Conservation (phyloP, 805 yeast genomes). For the Ogataea parapolymorpha region DNA sequence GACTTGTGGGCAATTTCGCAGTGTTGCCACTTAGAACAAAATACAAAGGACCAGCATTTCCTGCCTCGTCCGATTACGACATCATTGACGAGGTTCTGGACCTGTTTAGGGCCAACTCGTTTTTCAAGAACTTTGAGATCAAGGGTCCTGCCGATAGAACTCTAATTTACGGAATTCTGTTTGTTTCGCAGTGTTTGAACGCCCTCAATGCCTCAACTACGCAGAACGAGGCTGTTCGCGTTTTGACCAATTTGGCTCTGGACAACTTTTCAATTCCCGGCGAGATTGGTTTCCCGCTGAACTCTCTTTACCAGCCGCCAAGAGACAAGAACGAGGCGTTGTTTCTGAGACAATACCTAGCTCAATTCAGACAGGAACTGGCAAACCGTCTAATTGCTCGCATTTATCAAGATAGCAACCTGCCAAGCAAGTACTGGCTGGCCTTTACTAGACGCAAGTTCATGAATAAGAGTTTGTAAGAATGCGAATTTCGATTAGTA, state of each 20-base stretch:
- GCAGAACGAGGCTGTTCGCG: constrained; percentile 57
- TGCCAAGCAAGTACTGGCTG: constrained; percentile 91
- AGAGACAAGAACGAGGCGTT: constrained; percentile 72
- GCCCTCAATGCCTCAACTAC: constrained; percentile 49
- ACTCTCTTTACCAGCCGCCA: constrained; percentile 73
- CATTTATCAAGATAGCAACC: constrained; percentile 63
- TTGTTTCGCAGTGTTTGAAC: constrained; percentile 78
- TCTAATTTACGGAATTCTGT: constrained; percentile 89
- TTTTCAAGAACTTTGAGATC: constrained; percentile 95
- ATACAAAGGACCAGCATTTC: constrained; percentile 89
- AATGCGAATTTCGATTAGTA: background rate
- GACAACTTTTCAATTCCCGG: constrained; percentile 93
- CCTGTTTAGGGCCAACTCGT: constrained; percentile 91
- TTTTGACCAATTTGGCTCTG: constrained; percentile 79
- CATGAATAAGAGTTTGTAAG: constrained; percentile 81
- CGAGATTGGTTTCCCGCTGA: constrained; percentile 90
- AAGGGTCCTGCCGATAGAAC: constrained; percentile 93
- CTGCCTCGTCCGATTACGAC: constrained; percentile 74
- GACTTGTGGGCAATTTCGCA: constrained; percentile 75
- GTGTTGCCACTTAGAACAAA: constrained; percentile 82
- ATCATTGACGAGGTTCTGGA: constrained; percentile 89
- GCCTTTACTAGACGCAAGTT: constrained; percentile 93
- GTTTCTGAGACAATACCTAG: constrained; percentile 72
- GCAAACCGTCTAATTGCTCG: constrained; percentile 74
- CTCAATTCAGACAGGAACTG: constrained; percentile 93